A percentile compares a stretch with the other conserved stretches of the same genome.
These are phyloP conservation scores for Pulveroboletus ravenelii DNA, from an alignment of 768 basidiomycete species.

Conservation along the genomic window DNA sequence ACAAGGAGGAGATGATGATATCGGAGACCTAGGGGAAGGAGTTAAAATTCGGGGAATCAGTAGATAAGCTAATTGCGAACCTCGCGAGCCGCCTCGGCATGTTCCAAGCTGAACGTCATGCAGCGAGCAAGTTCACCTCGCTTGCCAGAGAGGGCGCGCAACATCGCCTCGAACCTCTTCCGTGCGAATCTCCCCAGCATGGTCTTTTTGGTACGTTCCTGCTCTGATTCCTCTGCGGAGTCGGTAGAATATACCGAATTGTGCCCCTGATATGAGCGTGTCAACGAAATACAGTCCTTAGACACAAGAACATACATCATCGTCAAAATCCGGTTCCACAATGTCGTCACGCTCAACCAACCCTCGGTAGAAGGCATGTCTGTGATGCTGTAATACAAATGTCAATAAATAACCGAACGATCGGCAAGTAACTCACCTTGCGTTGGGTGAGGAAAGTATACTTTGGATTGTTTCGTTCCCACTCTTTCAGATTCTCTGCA, in stretches of 20 bases:
- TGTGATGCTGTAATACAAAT: slow-evolving; percentile 49
- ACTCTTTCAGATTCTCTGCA: slow-evolving; percentile 66
- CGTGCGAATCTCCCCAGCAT: slow-evolving; percentile 75
- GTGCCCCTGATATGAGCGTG: slow-evolving; percentile 54
- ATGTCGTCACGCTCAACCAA: slow-evolving; percentile 54
- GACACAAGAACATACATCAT: slow-evolving; percentile 51
- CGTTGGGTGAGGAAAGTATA: slow-evolving; percentile 69
- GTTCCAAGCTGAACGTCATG: slow-evolving; percentile 96
- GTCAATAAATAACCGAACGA: slow-evolving; percentile 2
- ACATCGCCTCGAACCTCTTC: slow-evolving; percentile 84
- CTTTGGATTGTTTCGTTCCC: slow-evolving; percentile 77
- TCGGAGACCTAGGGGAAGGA: slow-evolving; percentile 65
- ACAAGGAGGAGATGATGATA: slow-evolving; percentile 82
- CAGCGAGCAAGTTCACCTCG: slow-evolving; percentile 89
- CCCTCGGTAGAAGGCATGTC: slow-evolving; percentile 67
- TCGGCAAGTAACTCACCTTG: slow-evolving; percentile 38
- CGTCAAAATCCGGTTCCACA: slow-evolving; percentile 70
- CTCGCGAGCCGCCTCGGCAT: slow-evolving; percentile 93
- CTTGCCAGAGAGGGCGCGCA: slow-evolving; percentile 80
- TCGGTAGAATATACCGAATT: slow-evolving; percentile 89
- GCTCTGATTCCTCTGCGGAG: slow-evolving; percentile 90
- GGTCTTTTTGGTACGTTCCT: slow-evolving; percentile 74
- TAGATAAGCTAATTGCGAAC: slow-evolving; percentile 36
- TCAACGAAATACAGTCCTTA: slow-evolving; percentile 4
- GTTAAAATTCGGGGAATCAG: slow-evolving; percentile 1